Conservation (phyloP, 352 stramenopile species). For the Phytophthora cajani region DNA sequence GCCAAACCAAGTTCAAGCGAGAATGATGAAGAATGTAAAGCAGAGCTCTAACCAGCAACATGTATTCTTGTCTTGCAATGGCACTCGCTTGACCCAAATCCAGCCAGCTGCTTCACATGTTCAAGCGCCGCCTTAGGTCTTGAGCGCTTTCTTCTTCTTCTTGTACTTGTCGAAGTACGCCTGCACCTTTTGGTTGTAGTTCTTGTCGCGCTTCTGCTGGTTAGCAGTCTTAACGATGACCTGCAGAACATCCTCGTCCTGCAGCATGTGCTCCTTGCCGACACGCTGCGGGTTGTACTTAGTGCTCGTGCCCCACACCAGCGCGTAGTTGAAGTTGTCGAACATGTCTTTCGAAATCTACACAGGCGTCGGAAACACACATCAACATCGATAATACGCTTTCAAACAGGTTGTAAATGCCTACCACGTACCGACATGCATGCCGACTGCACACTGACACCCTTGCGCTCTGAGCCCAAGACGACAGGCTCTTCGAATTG, state of each 20-base stretch:
- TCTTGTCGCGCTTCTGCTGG: slow-evolving; percentile 98
- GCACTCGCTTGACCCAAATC: background rate
- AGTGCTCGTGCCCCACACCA: slow-evolving; percentile 98
- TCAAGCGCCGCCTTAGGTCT: slow-evolving; percentile 59
- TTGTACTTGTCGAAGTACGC: slow-evolving; percentile 97
- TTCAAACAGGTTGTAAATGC: background rate
- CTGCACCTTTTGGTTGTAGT: slow-evolving; percentile 96
- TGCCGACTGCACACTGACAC: slow-evolving; percentile 79
- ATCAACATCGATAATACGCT: background rate
- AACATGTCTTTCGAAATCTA: slow-evolving; percentile 93
- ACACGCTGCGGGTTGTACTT: slow-evolving; percentile 98
- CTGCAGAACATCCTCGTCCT: slow-evolving; percentile 98
- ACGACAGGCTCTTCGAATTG: slow-evolving; percentile 86
- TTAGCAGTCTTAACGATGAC: slow-evolving; percentile 98
- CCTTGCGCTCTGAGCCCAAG: slow-evolving; percentile 84
- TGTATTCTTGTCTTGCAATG: slow-evolving; percentile 27
- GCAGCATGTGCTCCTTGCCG: slow-evolving; percentile 94
- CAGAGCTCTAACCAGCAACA: slow-evolving; percentile 18
- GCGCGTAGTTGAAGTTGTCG: slow-evolving; percentile 97
- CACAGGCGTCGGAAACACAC: background rate
- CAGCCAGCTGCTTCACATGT: slow-evolving; percentile 4
- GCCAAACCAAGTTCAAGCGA: background rate
- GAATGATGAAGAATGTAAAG: slow-evolving; percentile 13
- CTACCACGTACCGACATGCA: slow-evolving; percentile 78
- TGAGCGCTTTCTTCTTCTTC: slow-evolving; percentile 95